Base-by-base conservation (phyloP, 495 filamentous ascomycete genomes). In the Aspergillus cavernicola region DNA sequence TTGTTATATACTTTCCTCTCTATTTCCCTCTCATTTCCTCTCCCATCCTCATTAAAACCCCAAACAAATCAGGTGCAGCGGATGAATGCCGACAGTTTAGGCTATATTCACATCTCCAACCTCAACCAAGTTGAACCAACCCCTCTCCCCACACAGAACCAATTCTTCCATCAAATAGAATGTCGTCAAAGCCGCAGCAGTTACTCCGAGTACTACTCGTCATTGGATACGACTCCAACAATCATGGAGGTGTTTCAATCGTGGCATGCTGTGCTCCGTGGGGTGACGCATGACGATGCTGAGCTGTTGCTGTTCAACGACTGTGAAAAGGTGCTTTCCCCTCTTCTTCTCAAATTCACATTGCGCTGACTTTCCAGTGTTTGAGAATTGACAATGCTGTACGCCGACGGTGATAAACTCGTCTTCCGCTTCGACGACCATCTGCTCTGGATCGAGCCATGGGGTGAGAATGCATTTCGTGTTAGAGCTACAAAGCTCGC, bases 401-500 rank as follows among this genome's bases (percentile, higher is more conserved):
- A 63, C 36, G 41, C 62, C 9, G 61, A 74, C 52, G 65, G 61
- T 9, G 59, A 75, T 51, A 66, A 67, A 37, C 68, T 76, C 12
- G 33, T 73, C 33, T 81, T 75, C 49, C 65, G 68, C 13, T 81
- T 73, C 55, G 79, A 82, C 58, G 76, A 76, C 43, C 76, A 82
- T 47, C 55, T 66, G 18, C 71, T 83, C 50, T 80, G 74, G 71
- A 71, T 84, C 42, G 70, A 82, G 50, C 70, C 77, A 47, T 82
- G 79, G 79, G 78, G 79, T 20, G 62, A 66, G 8, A 76, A 80
- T 56, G 76, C 79, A 1, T 58, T 83, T 33, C 77, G 80, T 13
- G 56, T 84, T 22, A 73, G 79, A 23, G 77, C 79, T 3, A 82
- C 78, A 19, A 77, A 76, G 52, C 67, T 67, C 23, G 56, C 66